Evolutionary conservation across 331 rosid species (phyloP).

Genomic region (Prunus yedoensis): DNA sequence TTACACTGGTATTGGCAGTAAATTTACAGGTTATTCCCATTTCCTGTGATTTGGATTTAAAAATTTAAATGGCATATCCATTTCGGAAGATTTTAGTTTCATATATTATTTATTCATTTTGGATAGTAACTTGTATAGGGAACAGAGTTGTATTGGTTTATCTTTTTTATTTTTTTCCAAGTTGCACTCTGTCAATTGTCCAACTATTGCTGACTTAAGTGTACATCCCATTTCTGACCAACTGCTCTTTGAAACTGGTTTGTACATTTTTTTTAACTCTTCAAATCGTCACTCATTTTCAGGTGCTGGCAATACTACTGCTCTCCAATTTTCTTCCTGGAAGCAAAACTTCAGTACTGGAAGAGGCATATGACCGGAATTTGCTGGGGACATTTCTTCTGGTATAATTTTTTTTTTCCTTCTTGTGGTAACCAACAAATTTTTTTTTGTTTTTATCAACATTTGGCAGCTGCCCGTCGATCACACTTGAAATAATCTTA

Average conservation of each 20-base stretch:
- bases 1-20: conserved; percentile 70
- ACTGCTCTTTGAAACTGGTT: too few species aligned
- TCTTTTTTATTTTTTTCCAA: not conserved
- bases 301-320: conserved; percentile 65
- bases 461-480: not conserved
- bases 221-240: not conserved
- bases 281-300: conserved; percentile 29
- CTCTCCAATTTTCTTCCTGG: conserved; percentile 65
- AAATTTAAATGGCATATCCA: conserved; percentile 20
- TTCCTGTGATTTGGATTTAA: not conserved
- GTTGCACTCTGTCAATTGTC: not conserved
- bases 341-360: conserved; percentile 55
- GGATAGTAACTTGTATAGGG: not conserved
- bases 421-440: conserved; percentile 54
- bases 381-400: conserved; percentile 72
- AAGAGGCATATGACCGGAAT: conserved; percentile 64
- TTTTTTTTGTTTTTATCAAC: not conserved
- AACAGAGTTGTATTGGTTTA: not conserved
- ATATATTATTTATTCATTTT: not conserved
- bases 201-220: not conserved
- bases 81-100: not conserved
- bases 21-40: conserved; percentile 71
- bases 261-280: too few species aligned
- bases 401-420: conserved; percentile 40
- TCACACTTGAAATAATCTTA: conserved; percentile 12